Base-by-base conservation (phyloP, 1,139 yeast genomes). In the Geotrichum histeridarum region DNA sequence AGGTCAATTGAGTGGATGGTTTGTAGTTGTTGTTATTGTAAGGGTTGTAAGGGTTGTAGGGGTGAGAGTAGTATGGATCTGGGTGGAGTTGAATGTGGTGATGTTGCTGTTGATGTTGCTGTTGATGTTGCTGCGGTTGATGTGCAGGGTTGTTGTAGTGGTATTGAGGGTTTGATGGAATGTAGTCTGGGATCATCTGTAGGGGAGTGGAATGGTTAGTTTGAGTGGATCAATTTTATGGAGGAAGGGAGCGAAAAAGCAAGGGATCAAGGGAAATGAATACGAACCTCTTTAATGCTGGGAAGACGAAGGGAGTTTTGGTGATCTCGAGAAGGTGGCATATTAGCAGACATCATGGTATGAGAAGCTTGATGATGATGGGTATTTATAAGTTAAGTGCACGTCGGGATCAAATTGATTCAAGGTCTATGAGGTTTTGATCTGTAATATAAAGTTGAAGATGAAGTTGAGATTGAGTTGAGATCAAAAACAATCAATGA, bases 231-330 rank as follows among this genome's bases (percentile, higher is more conserved):
- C n/a, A n/a, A 8, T 37, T n/a, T n/a, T n/a, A n/a, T n/a, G n/a
- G n/a, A n/a, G n/a, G 17, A 7, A 30, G 14, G 32, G 5, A 22
- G 27, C 27, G 3, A 3, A 22, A 5, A 5, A 8, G 15, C 14
- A 14, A 12, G n/a, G 12, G 8, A 45, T 14, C 18, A 32, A 7
- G n/a, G 8, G 30, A 12, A 11, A 39, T 15, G 17, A 11, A 39
- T 15, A 38, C 50, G 9, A n/a, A 49, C 51, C 46, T 49, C 51
- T 33, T 41, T 18, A 22, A 49, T 49, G 30, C 51, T 49, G 31
- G 51, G 51, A 14, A 49, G 51, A 8, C 51, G 36, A n/a, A 49
- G n/a, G 49, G 15, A 35, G 35, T 7, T 14, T 14, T 18, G 38
- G 12, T 12, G 2, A 17, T 8, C 4, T 32, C 41, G 12, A 12